Conservation (phyloP, 495 filamentous ascomycete genomes). For the Geopyxis carbonaria region DNA sequence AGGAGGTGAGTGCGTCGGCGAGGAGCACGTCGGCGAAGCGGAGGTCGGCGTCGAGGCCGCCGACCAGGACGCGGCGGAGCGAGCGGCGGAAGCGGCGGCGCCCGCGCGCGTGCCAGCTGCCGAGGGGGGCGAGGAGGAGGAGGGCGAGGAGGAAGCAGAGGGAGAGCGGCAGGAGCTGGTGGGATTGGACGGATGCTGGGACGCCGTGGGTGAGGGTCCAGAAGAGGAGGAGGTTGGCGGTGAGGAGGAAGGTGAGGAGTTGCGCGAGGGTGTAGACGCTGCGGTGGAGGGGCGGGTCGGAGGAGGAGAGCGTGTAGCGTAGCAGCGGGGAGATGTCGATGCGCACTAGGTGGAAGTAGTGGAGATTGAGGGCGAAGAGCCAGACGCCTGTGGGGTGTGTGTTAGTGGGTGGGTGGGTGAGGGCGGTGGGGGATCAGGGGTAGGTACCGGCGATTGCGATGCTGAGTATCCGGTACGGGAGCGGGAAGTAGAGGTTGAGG, state of each 20-base stretch:
- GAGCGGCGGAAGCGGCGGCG: conserved; percentile 50
- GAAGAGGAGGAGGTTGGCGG: conserved; percentile 55
- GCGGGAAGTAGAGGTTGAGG: conserved; percentile 19
- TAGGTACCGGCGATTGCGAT: conserved; percentile 20
- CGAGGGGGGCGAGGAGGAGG: conserved; percentile 55
- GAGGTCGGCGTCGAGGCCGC: conserved; percentile 20
- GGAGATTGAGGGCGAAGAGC: conserved; percentile 24
- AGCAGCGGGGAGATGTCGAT: conserved; percentile 20
- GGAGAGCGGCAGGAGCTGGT: conserved; percentile 66
- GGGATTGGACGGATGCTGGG: conserved; percentile 45
- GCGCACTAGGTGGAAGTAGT: conserved; percentile 21
- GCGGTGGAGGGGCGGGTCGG: conserved; percentile 53
- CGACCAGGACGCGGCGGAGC: conserved; percentile 20
- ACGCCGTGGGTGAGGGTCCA: conserved; percentile 61
- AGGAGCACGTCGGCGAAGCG: conserved; percentile 78
- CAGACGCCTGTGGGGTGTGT: conserved; percentile 19
- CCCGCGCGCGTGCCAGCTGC: conserved; percentile 50
- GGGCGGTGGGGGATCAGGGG: conserved; percentile 2
- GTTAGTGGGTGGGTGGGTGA: conserved; percentile 11
- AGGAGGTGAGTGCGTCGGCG: conserved; percentile 89
- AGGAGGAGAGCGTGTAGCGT: conserved; percentile 26
- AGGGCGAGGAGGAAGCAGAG: conserved; percentile 53
- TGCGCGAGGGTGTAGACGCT: conserved; percentile 70
- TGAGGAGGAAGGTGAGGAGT: conserved; percentile 51
- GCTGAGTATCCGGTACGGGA: conserved; percentile 23